These are phyloP conservation scores for Geotrichum phurueaensis DNA, from an alignment of 1,139 yeast species.

Conservation along the genomic window DNA sequence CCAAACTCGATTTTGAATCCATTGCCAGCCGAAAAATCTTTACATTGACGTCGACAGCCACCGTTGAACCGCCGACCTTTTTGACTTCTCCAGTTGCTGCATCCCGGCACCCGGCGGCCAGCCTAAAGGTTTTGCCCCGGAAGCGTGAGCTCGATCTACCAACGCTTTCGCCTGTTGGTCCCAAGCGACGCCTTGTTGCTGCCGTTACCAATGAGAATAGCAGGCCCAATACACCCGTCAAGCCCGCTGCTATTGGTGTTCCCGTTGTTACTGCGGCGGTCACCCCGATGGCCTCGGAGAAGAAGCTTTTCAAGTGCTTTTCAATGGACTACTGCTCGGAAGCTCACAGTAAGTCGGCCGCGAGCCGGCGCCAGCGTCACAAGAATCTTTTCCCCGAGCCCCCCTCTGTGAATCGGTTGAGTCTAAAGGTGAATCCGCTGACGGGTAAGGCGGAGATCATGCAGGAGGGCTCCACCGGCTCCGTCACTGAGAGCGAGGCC, in stretches of 20 bases:
- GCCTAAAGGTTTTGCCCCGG: neutral
- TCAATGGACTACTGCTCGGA: conserved; percentile 8
- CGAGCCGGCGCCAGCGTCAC: conserved; percentile 1
- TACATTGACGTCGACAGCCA: neutral
- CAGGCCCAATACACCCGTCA: neutral
- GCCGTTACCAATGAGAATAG: neutral
- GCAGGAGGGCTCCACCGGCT: neutral
- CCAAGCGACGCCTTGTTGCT: neutral
- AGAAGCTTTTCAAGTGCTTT: neutral
- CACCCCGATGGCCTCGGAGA: neutral
- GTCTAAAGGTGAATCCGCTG: neutral
- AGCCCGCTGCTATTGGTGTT: neutral
- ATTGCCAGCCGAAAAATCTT: conserved; percentile 5
- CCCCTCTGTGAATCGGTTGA: neutral
- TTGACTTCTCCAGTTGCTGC: neutral
- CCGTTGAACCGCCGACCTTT: neutral
- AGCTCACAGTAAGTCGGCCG: conserved; percentile 3
- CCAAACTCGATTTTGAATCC: conserved; percentile 13
- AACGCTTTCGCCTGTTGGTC: neutral
- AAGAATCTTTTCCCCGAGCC: conserved; percentile 5
- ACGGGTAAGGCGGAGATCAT: conserved; percentile 8
- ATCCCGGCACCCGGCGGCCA: neutral
- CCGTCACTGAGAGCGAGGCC: neutral
- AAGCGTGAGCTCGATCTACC: neutral
- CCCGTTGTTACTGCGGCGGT: neutral